Evolutionary conservation across 23 red algal species (phyloP), one percentile per base, ranked within the genome.

Genomic region (Chondrus crispus): DNA sequence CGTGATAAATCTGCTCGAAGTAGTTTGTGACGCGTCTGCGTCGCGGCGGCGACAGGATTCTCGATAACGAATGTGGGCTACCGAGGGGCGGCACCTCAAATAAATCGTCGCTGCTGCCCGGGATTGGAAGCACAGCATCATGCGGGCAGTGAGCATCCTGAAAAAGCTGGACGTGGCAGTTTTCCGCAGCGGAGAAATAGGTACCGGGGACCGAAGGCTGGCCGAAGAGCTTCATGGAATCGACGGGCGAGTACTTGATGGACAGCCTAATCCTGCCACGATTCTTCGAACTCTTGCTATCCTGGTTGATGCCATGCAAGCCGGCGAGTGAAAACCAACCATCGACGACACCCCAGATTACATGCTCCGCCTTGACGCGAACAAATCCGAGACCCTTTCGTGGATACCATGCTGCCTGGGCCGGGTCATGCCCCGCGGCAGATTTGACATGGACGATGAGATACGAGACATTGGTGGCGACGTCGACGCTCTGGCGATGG

Each of bases 371-470:
- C 51, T 84, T 76, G 22, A 93, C 40, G 49, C 81, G 79, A 20
- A 93, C 81, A 85, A 85, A 93, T 6, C 90, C 90, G 7, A 93
- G 46, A 46, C 60, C 58, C 79, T 93, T 93, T 32, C 81, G 79
- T 16, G 90, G 90, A 58, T 74, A 70, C 52, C 64, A 69, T 60
- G 51, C 72, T 62, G 39, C 35, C 36, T 68, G 51, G 9, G 38
- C 43, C 45, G 64, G 82, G 20, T 90, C 86, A 35, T 54, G 72
- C 13, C 48, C 60, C 32, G 72, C 51, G 30, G 72, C 57, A 8
- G 86, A 80, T 75, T 93, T 93, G 46, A 93, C 90, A 28, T 93
- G 90, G 52, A 93, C 79, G 36, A 93, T 80, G 10, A 93, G 30
- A 37, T 84, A 74, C 64, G 77, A 76, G 30, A 84, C 90, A 28